Base-by-base conservation (phyloP, 352 stramenopile genomes). In the Phytopythium helicoides region DNA sequence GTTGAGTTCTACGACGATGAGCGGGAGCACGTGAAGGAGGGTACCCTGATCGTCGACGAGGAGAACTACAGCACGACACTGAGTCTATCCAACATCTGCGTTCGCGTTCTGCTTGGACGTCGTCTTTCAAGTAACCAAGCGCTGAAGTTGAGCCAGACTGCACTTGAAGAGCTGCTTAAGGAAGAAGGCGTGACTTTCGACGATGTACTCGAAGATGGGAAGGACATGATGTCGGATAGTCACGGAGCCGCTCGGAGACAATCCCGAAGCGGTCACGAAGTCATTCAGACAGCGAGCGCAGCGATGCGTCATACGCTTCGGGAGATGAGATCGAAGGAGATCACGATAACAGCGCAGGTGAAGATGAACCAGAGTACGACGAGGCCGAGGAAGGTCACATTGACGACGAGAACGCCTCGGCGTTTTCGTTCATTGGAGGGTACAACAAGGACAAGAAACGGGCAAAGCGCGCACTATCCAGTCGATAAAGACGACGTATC, bases 21-120 rank as follows among this genome's bases (percentile, higher is more conserved):
- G 39, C 74, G 83, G 42, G 77, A 89, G 41, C 82, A 94, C 54
- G 85, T 96, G 42, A 92, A 92, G 62, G 87, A 96, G 71, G 86
- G 86, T 42, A 94, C 80, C 33, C 64, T 94, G 18, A 68, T 94
- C 52, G 80, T 92, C 16, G 81, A 93, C 40, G 74, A 89, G 49
- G 82, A 93, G 62, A 89, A 86, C 55, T 93, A 93, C 64, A 73
- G 63, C 56, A 89, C 77, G 45, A 69, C 77, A 55, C 58, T 96
- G 3, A 89, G 60, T 36, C 58, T 94, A 39, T 93, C 83, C 2
- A 88, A 91, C 40, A 93, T 94, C 21, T 89, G 73, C 39, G 81
- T 92, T 14, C 79, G 83, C 34, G 81, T 94, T 53, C 53, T 94
- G 56, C 71, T 93, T 4, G 84, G 84, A 19, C 68, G 84, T 34